phyloP scores from a whole-genome alignment of 495 filamentous ascomycete genomes.

The Hypoxylon fragiforme region DNA sequence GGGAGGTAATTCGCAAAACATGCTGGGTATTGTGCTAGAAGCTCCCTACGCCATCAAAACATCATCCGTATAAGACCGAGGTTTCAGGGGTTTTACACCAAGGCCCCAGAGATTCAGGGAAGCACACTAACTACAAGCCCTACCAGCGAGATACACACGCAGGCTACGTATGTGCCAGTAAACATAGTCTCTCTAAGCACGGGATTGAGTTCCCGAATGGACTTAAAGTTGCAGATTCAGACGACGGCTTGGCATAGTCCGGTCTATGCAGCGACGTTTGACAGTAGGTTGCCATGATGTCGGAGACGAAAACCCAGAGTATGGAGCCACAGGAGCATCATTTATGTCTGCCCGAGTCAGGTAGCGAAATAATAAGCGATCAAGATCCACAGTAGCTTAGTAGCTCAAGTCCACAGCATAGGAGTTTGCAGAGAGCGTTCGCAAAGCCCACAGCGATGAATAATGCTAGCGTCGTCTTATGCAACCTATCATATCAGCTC shows the following conservation, averaged over 20 bases:
- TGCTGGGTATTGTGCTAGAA: not conserved
- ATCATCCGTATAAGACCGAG: constrained; percentile 1
- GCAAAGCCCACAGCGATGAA: constrained; percentile 16
- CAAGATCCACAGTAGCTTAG: constrained; percentile 2
- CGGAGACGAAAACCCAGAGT: constrained; percentile 9
- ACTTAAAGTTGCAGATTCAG: constrained; percentile 3
- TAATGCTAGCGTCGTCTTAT: constrained; percentile 22
- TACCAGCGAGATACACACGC: not conserved
- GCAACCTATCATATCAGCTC: constrained; percentile 12
- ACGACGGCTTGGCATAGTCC: constrained; percentile 1
- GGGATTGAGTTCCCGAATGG: constrained; percentile 7
- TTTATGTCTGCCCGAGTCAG: constrained; percentile 11
- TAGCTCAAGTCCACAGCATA: not conserved
- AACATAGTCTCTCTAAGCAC: not conserved
- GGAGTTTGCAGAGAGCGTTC: not conserved
- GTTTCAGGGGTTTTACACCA: not conserved
- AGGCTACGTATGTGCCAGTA: not conserved
- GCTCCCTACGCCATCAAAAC: not conserved
- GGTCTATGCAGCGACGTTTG: not conserved
- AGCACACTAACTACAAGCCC: not conserved
- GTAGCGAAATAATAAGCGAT: not conserved
- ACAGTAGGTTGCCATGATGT: not conserved
- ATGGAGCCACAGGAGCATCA: not conserved
- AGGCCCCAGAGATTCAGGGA: not conserved
- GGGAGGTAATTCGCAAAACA: not conserved